Conservation (phyloP, 176 grass and related monocot species). For the Aegilops umbellulata region DNA sequence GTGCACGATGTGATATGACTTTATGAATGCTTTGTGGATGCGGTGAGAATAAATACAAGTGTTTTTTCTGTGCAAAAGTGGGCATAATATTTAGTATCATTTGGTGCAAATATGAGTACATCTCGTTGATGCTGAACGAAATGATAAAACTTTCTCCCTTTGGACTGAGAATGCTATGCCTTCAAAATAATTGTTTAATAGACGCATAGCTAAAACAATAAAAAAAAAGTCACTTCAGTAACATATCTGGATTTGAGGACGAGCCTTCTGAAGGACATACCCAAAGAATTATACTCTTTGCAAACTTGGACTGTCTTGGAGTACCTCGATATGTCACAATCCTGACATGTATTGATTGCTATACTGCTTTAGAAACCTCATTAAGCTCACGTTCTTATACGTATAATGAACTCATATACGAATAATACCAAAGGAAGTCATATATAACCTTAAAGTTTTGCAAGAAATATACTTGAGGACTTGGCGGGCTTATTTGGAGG, state of each 20-base stretch:
- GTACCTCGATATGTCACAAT: constrained; percentile 8
- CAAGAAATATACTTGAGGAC: neutral
- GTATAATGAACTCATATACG: neutral
- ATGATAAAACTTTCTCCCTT: no score
- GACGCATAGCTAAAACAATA: no score
- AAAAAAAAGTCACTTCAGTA: neutral
- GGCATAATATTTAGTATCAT: no score
- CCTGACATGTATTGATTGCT: neutral
- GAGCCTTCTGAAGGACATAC: neutral
- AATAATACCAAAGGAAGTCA: neutral
- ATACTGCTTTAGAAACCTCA: constrained; percentile 6
- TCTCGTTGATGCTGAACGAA: no score
- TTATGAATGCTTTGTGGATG: no score
- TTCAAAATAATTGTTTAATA: no score
- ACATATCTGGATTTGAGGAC: constrained; percentile 7
- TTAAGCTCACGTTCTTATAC: constrained; percentile 29
- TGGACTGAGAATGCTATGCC: no score
- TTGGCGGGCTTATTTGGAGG: neutral
- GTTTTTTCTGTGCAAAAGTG: no score
- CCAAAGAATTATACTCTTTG: neutral
- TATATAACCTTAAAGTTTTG: neutral
- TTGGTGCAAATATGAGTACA: no score
- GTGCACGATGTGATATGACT: no score
- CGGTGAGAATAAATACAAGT: no score
- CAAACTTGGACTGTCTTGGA: neutral